phyloP scores from a whole-genome alignment of 169 alveolate genomes.

The Plasmodium inui region DNA sequence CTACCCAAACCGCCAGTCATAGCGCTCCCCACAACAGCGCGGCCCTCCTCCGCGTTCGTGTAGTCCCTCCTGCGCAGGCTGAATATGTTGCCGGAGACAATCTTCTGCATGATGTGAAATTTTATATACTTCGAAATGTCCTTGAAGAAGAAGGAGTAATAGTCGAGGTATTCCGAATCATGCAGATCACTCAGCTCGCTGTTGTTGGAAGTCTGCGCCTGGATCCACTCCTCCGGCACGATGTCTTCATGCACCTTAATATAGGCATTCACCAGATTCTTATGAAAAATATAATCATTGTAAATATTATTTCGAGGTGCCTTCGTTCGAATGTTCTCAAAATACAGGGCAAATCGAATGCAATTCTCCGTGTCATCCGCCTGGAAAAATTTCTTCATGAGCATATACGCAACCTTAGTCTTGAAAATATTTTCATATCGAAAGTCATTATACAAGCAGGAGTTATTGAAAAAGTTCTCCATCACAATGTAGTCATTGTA shows the following conservation, averaged over 20 bases:
- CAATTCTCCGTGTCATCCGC: conserved; percentile 40
- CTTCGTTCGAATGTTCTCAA: conserved; percentile 27
- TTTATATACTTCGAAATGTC: conserved; percentile 61
- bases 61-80: conserved; percentile 43
- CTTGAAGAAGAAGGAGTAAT: conserved; percentile 66
- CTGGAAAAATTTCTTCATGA: conserved; percentile 28
- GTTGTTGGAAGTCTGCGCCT: conserved; percentile 8
- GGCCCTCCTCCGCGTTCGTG: not conserved
- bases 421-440: conserved; percentile 58
- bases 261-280: conserved; percentile 31
- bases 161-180: conserved; percentile 61
- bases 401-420: conserved; percentile 61
- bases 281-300: conserved; percentile 72
- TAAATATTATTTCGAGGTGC: conserved; percentile 59
- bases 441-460: conserved; percentile 29
- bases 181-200: conserved; percentile 34
- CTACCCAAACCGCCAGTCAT: not conserved
- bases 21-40: not conserved
- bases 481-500: conserved; percentile 34
- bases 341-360: conserved; percentile 45
- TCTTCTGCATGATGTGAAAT: conserved; percentile 37
- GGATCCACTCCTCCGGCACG: conserved; percentile 58
- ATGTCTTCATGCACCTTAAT: conserved; percentile 56
- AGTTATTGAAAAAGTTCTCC: conserved; percentile 47
- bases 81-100: conserved; percentile 21